Evolutionary conservation across 768 basidiomycete species (phyloP), one percentile per base, ranked within the genome.

Genomic region (Lactarius psammicola): DNA sequence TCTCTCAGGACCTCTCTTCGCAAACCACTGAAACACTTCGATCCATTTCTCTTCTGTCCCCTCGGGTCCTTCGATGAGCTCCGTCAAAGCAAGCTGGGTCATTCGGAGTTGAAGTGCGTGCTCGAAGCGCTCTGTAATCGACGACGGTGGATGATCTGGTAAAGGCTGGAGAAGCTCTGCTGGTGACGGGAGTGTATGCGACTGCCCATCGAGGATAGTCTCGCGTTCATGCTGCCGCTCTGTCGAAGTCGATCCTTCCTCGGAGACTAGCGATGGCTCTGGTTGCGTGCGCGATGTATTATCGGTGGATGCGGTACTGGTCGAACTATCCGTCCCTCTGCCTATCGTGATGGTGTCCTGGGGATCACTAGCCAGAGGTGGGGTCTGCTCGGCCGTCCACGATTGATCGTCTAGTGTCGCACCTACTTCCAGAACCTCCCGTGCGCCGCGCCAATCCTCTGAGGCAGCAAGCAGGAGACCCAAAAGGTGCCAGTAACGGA

Each of bases 401-500:
- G 75, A 76, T n/a, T 79, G 78, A 13, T 77, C 77, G 15, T 78
- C 81, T 30, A 89, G 72, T 3, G 76, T 84, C 2, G 88, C 83
- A 30, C 91, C 95, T n/a, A 86, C 80, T 60, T 94, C 91, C 44
- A 95, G 75, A 4, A 95, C 86, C 65, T 86, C 86, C 36, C 78
- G 78, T 0, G 95, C 94, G 13, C 87, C 90, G 38, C 76, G 76
- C 91, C 92, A 93, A 69, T 94, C 87, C 68, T 89, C 92, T 33
- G 81, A 78, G 10, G 90, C 88, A 0, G 87, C 86, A n/a, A 95
- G 80, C 13, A 96, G 75, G 5, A 98, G 78, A 0, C 90, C 94
- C 0, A 98, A 81, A 18, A 98, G 83, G 76, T 98, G 96, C 95
- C 95, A 98, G 60, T 90, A 89, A 49, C 92, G 83, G 30, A 91